These are phyloP conservation scores for Achlya hypogyna DNA, from an alignment of 352 stramenopile genomes.

Conservation along the genomic window DNA sequence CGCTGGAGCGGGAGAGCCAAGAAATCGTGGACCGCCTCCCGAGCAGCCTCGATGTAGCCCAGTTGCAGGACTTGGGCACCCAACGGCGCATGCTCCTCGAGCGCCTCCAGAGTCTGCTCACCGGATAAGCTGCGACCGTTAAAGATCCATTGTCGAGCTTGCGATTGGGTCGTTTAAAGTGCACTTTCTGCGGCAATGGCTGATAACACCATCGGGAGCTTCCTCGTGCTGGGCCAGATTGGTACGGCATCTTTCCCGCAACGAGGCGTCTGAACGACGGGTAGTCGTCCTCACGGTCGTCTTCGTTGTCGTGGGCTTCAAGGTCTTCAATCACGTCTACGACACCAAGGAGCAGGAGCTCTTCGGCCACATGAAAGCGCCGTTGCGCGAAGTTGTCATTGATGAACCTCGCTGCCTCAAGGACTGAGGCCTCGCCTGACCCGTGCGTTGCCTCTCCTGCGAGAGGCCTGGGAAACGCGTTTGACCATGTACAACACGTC, in stretches of 20 bases:
- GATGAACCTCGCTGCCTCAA: neutral
- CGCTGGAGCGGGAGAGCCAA: neutral
- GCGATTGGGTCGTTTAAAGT: neutral
- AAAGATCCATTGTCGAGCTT: neutral
- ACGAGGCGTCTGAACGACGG: no score
- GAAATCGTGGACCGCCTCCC: neutral
- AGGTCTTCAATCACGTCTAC: constrained; percentile 5
- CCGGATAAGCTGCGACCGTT: neutral
- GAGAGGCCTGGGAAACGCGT: no score
- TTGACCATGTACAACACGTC: no score
- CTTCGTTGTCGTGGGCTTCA: neutral
- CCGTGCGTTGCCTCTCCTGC: no score
- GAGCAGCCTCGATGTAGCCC: neutral
- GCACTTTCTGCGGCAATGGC: neutral
- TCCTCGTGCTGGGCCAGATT: neutral
- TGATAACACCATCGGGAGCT: neutral
- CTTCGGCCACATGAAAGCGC: neutral
- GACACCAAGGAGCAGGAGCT: constrained; percentile 5
- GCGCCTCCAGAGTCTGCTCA: neutral
- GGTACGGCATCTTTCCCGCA: constrained; percentile 11
- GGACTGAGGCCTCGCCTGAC: neutral
- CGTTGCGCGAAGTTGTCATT: neutral
- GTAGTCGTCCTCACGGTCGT: neutral
- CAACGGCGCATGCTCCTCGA: neutral
- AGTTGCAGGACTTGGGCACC: neutral